Base-by-base conservation (phyloP, 495 filamentous ascomycete species). In the Tuber umbilicatum region DNA sequence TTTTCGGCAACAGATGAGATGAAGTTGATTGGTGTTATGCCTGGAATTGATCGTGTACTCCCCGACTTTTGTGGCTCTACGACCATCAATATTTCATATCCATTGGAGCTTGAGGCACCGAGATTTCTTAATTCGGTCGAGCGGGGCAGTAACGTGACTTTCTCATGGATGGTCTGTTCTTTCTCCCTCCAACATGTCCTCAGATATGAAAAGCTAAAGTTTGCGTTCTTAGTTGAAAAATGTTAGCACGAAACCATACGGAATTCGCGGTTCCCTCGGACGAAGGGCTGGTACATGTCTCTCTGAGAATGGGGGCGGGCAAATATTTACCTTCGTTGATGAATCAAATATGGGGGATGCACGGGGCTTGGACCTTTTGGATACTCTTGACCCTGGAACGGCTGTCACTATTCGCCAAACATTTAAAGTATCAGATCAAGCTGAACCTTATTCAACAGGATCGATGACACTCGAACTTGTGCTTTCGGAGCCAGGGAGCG, bases 211-310 rank as follows among this genome's bases (percentile, higher is more conserved):
- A 7, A 27, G 4, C 50, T 35, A 69, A 27, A 16, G 42, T 72
- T 79, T 27, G 74, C 72, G 5, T 23, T 12, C 6, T 35, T 42
- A 79, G 77, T 73, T 79, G 37, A 70, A 72, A 64, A 79, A 79
- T 35, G 40, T 79, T 31, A 79, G 77, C 39, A 79, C 69, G 10
- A 79, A 79, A 38, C 67, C 77, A 6, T 79, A 79, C n/a, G 77
- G 77, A 21, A 40, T 74, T 0, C 41, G 72, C 16, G 68, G 76
- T 12, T 43, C 47, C 27, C 76, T 78, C 7, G 71, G 69, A 14
- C 77, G 77, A 27, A 39, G 69, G 0, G 75, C 68, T 2, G 77
- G 75, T 16, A 79, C 77, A 2, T 79, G 77, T 67, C 43, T 79
- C 14, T 78, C 77, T 3, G 71, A 79, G 39, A 71, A 43, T 45